These are phyloP conservation scores for Nakazawaea ishiwadae DNA, from an alignment of 805 yeast species.

Conservation along the genomic window DNA sequence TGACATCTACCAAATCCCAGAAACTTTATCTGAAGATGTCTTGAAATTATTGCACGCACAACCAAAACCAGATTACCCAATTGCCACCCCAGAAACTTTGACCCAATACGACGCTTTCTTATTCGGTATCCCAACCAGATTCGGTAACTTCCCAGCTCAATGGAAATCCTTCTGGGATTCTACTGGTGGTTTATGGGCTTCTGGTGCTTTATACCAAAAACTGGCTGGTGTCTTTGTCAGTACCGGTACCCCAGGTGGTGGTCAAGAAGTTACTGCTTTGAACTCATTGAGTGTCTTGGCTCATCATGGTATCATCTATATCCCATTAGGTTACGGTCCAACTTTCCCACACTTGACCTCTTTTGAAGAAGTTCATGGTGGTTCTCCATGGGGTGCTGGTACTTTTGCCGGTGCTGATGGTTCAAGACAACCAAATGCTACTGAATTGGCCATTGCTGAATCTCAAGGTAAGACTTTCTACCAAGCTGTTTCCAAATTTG, in stretches of 20 bases:
- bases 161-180: conserved; percentile 72
- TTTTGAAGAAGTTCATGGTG: conserved; percentile 68
- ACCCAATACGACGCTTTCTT: conserved; percentile 70
- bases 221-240: conserved; percentile 69
- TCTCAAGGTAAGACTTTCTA: conserved; percentile 67
- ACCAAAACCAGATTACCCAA: conserved; percentile 56
- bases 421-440: conserved; percentile 57
- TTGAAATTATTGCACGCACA: conserved; percentile 58
- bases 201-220: conserved; percentile 69
- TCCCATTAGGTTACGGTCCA: conserved; percentile 72
- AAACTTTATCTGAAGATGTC: conserved; percentile 62
- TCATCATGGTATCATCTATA: conserved; percentile 78
- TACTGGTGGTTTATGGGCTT: conserved; percentile 78
- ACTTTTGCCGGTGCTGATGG: conserved; percentile 75
- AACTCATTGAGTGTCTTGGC: conserved; percentile 60
- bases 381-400: conserved; percentile 87
- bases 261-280: conserved; percentile 70
- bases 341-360: conserved; percentile 49
- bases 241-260: conserved; percentile 77
- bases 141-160: conserved; percentile 77
- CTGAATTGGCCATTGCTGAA: conserved; percentile 59
- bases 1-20: conserved; percentile 70
- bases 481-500: conserved; percentile 33
- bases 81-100: conserved; percentile 56
- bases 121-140: conserved; percentile 86